Base-by-base conservation (phyloP, 768 basidiomycete genomes). In the Asterophora parasitica region DNA sequence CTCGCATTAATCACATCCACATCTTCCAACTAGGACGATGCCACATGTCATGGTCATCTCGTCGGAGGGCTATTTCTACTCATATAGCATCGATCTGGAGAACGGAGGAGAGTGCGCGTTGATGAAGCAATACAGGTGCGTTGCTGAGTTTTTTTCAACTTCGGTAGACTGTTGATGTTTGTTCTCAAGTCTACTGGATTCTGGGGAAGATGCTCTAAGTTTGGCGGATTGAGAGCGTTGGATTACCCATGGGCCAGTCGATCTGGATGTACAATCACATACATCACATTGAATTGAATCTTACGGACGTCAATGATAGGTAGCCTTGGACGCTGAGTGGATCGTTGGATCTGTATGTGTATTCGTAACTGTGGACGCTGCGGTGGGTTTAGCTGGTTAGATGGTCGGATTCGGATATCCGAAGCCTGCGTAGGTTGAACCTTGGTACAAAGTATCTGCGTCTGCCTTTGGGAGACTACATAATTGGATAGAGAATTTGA, bases 21-120 rank as follows among this genome's bases (percentile, higher is more conserved):
- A 23, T 6, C 6, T 6, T 23, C 3, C 23, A 23, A 23, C 23
- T 60, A 93, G 91, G 13, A 92, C 92, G 6, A 88, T 90, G 68
- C 94, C 95, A 0, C 95, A 99, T 51, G 86, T 97, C 9, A 95
- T 96, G 91, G 93, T 99, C 17, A 81, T 98, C 48, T 93, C 92
- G 0, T 88, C 90, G 0, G 93, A 97, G 49, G 95, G 95, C 1
- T 88, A 92, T 57, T 95, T 96, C 64, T 97, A 99, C 61, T 82
- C 87, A 12, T 98, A 98, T 65, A 89, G 78, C 57, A 95, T 99
- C 60, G 95, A 99, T 68, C 68, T 98, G 51, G 95, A 99, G 65
- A 85, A 86, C 43, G 95, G 95, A 2, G 95, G 95, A 2, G 95
- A 99, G 66, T 98, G 95, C 58, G 79, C 86, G 15, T 65, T 99